phyloP scores from a whole-genome alignment of 192 early-diverging fungal species.

The Coemansia sp. region DNA sequence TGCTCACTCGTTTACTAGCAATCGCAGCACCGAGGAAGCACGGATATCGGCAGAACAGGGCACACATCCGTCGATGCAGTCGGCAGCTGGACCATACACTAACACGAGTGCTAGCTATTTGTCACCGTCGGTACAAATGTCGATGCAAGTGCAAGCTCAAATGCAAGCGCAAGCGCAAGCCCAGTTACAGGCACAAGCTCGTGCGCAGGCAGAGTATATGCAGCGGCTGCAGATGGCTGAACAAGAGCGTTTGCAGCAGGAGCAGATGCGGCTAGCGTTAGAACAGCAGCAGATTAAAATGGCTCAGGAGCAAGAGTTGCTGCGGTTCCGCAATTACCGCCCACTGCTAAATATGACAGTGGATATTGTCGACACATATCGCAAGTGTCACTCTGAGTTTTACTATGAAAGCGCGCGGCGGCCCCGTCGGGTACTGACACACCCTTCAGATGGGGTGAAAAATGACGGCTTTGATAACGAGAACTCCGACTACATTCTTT shows the following conservation, averaged over 20 bases:
- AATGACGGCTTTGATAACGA: slow-evolving; percentile 96
- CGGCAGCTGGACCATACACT: slow-evolving; percentile 4
- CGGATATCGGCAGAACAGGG: slow-evolving; percentile 5
- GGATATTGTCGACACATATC: slow-evolving; percentile 68
- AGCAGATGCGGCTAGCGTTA: slow-evolving; percentile 24
- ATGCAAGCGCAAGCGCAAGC: slow-evolving; percentile 13
- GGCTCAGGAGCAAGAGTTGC: slow-evolving; percentile 41
- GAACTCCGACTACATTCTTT: slow-evolving; percentile 94
- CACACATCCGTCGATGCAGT: slow-evolving; percentile 5
- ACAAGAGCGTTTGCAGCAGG: slow-evolving; percentile 26
- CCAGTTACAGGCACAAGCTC: slow-evolving; percentile 27
- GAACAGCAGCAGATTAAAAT: slow-evolving; percentile 38
- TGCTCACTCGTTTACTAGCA: slow-evolving; percentile 23
- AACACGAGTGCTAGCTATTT: slow-evolving; percentile 8
- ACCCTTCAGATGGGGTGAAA: slow-evolving; percentile 83
- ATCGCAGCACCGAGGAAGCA: slow-evolving; percentile 32
- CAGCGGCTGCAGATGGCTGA: slow-evolving; percentile 20
- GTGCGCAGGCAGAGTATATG: slow-evolving; percentile 31
- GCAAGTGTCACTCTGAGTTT: slow-evolving; percentile 77
- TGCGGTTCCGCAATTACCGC: slow-evolving; percentile 42
- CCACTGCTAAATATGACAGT: slow-evolving; percentile 60
- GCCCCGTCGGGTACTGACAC: slow-evolving; percentile 88
- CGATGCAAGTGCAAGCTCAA: slow-evolving; percentile 9
- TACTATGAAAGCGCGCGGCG: slow-evolving; percentile 74
- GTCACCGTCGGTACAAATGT: slow-evolving; percentile 9